Conservation (phyloP, 306 rosid species). For the Gillenia trifoliata region DNA sequence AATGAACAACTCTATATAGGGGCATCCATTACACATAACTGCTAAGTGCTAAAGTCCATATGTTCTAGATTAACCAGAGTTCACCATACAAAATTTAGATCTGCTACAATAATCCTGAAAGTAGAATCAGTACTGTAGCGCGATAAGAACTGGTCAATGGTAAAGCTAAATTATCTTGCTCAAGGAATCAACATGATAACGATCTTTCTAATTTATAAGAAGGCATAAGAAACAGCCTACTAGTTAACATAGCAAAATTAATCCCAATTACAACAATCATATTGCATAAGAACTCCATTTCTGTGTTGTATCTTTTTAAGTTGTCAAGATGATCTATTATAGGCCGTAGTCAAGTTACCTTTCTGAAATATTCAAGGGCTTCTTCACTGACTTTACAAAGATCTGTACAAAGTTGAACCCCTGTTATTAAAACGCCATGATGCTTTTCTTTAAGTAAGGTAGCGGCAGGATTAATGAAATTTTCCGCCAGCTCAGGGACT, state of each 20-base stretch:
- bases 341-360: conserved; percentile 46
- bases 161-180: not conserved
- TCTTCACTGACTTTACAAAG: conserved; percentile 79
- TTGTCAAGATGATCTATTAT: conserved; percentile 6
- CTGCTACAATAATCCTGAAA: not conserved
- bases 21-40: conserved; percentile 11
- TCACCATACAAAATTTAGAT: not conserved
- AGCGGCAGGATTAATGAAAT: conserved; percentile 83
- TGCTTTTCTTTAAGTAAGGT: conserved; percentile 92
- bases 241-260: not conserved
- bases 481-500: conserved; percentile 98
- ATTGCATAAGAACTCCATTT: conserved; percentile 3
- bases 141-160: not conserved
- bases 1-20: conserved; percentile 5
- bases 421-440: conserved; percentile 95
- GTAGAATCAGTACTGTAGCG: not conserved
- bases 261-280: not conserved
- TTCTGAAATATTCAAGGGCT: conserved; percentile 85
- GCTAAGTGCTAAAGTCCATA: not conserved
- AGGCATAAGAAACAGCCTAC: not conserved
- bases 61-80: not conserved
- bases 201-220: not conserved
- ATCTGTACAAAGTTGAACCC: conserved; percentile 95
- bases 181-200: not conserved
- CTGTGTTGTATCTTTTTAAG: not conserved